Base-by-base conservation (phyloP, 768 basidiomycete genomes). In the Macrolepiota dolichaula region DNA sequence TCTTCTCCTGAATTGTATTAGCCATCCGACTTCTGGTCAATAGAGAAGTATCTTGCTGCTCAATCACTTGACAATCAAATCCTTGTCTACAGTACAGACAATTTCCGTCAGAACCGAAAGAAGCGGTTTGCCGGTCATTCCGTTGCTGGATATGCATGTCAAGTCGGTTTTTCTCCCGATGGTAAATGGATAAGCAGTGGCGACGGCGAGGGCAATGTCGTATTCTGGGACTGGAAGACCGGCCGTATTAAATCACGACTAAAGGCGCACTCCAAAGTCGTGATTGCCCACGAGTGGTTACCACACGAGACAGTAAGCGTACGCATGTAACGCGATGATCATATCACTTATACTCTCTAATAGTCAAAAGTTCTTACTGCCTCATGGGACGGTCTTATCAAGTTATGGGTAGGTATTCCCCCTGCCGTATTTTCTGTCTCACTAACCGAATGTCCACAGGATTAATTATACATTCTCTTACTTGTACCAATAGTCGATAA, bases 141-240 rank as follows among this genome's bases (percentile, higher is more conserved):
- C 22, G 88, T 96, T 19, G 96, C 97, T 6, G 97, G 97, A 12
- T 98, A 98, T 73, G 97, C 97, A 1, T 97, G 95, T 71, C 91
- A 95, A 69, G 89, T 98, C 35, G 96, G 93, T 27, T 99, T 99
- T 76, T 97, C 96, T 17, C 95, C 97, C 1, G 97, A 99, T 71
- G 97, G 97, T 2, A 94, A 94, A 74, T 98, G 94, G 91, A 91
- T 99, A 68, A 96, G 93, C 69, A 96, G 94, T 61, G 97, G 97
- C 29, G 96, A 98, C 68, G 92, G 92, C 10, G 87, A 89, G 66
- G 97, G 97, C 9, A 95, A 97, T 72, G 82, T 99, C 46, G 91
- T 98, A 2, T 96, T 98, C 74, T 99, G 97, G 97, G 97, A 98
- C 73, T 99, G 94, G 92, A 98, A 97, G 77, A 96, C 89, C n/a